phyloP scores from a whole-genome alignment of 2,329 filamentous ascomycete genomes.

The Hymenoscyphus linearis region DNA sequence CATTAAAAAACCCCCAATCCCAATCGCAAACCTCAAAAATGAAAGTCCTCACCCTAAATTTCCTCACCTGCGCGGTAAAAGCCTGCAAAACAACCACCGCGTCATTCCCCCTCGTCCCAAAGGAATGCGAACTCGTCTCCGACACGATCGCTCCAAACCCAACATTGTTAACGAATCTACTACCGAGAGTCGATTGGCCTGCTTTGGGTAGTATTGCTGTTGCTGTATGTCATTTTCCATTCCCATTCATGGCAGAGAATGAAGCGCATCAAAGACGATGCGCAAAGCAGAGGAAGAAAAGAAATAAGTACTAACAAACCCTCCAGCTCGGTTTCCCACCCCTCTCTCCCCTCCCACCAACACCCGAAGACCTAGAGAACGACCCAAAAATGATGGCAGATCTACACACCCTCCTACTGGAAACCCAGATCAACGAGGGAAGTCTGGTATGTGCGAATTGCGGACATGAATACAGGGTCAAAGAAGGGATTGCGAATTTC shows the following conservation, averaged over 20 bases:
- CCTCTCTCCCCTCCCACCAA: conserved; percentile 61
- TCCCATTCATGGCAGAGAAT: not conserved
- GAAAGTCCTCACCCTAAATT: conserved; percentile 96
- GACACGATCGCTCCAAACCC: conserved; percentile 77
- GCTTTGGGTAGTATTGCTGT: conserved; percentile 69
- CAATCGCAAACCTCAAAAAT: conserved; percentile 51
- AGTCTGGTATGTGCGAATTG: conserved; percentile 88
- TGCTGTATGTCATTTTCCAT: conserved; percentile 53
- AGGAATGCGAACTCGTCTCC: conserved; percentile 84
- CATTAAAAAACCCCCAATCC: too few species aligned
- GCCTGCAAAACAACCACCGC: conserved; percentile 75
- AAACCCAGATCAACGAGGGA: conserved; percentile 86
- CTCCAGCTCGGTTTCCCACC: conserved; percentile 70
- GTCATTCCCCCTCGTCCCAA: conserved; percentile 87
- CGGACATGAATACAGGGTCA: conserved; percentile 88
- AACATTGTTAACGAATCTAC: conserved; percentile 74
- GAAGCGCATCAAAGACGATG: not conserved
- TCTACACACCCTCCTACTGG: conserved; percentile 74
- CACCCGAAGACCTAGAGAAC: conserved; percentile 53
- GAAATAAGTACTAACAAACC: not conserved
- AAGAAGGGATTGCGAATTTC: conserved; percentile 96
- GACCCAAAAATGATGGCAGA: conserved; percentile 70
- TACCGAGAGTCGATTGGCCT: conserved; percentile 84
- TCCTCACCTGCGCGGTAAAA: conserved; percentile 93
- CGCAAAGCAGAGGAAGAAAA: not conserved